Percentiles rank a stretch among this genome's conserved stretches.
Conservation (phyloP, 2,329 filamentous ascomycete species). For the Rutstroemia sp. region DNA sequence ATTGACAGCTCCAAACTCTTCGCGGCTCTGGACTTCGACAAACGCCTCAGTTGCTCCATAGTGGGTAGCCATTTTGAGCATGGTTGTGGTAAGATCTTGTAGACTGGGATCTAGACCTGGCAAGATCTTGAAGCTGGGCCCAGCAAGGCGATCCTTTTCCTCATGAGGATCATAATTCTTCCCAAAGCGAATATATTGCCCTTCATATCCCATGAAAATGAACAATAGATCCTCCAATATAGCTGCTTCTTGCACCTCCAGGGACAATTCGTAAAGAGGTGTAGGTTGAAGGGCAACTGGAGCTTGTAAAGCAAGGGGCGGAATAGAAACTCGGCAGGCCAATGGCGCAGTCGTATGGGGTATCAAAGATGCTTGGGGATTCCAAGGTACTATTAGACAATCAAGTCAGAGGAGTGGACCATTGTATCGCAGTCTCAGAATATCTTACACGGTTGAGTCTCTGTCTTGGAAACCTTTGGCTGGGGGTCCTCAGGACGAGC, state of each 20-base stretch:
- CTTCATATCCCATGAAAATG: slow-evolving; percentile 97
- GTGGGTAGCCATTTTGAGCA: slow-evolving; percentile 91
- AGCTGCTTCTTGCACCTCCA: slow-evolving; percentile 77
- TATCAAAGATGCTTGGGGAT: slow-evolving; percentile 69
- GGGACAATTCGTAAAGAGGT: slow-evolving; percentile 60
- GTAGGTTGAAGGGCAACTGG: slow-evolving; percentile 62
- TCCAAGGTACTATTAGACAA: slow-evolving; percentile 52
- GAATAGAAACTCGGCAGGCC: slow-evolving; percentile 44
- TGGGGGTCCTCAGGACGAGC: slow-evolving; percentile 22
- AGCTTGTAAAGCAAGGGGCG: slow-evolving; percentile 69
- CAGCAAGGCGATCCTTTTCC: slow-evolving; percentile 80
- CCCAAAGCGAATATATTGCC: slow-evolving; percentile 88
- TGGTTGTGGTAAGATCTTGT: slow-evolving; percentile 76
- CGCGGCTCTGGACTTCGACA: slow-evolving; percentile 86
- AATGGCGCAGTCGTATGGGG: slow-evolving; percentile 51
- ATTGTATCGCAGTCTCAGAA: not conserved
- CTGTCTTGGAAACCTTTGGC: slow-evolving; percentile 35
- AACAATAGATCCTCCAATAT: slow-evolving; percentile 88
- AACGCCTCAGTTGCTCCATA: slow-evolving; percentile 89
- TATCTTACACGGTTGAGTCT: slow-evolving; percentile 42
- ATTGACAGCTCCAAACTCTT: slow-evolving; percentile 90
- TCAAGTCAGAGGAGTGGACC: slow-evolving; percentile 4
- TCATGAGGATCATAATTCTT: slow-evolving; percentile 75
- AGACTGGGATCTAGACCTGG: slow-evolving; percentile 85
- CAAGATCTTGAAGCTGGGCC: slow-evolving; percentile 72